These are phyloP conservation scores for Pseudogymnoascus sp. DNA, from an alignment of 2,329 filamentous ascomycete species.

Conservation along the genomic window DNA sequence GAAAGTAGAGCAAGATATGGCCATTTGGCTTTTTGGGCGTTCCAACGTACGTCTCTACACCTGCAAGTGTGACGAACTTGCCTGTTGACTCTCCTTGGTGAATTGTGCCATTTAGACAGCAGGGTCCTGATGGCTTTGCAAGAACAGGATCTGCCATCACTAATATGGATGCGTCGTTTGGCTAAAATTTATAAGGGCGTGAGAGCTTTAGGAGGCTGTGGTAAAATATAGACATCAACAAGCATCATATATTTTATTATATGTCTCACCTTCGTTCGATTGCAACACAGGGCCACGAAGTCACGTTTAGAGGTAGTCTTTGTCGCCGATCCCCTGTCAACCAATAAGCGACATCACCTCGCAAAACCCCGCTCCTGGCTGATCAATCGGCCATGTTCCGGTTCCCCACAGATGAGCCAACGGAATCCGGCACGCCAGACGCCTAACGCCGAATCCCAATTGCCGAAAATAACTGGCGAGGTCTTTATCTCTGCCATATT, in stretches of 20 bases:
- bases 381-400: neutral
- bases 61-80: conserved; percentile 27
- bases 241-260: neutral
- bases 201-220: neutral
- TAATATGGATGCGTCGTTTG: neutral
- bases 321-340: neutral
- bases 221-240: neutral
- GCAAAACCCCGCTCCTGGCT: neutral
- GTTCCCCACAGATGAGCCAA: neutral
- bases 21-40: conserved; percentile 31
- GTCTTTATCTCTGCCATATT: neutral
- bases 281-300: neutral
- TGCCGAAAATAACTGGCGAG: neutral
- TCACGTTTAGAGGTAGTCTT: neutral
- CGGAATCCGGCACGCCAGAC: neutral
- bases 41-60: conserved; percentile 34
- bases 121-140: conserved; percentile 31
- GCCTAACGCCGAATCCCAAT: neutral
- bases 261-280: neutral
- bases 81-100: conserved; percentile 35
- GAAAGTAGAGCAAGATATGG: conserved; percentile 38
- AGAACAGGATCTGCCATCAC: conserved; percentile 18
- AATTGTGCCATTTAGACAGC: conserved; percentile 34
- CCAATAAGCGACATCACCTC: neutral
- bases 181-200: neutral